Base-by-base conservation (phyloP, 768 basidiomycete genomes). In the Kwoniella pini region DNA sequence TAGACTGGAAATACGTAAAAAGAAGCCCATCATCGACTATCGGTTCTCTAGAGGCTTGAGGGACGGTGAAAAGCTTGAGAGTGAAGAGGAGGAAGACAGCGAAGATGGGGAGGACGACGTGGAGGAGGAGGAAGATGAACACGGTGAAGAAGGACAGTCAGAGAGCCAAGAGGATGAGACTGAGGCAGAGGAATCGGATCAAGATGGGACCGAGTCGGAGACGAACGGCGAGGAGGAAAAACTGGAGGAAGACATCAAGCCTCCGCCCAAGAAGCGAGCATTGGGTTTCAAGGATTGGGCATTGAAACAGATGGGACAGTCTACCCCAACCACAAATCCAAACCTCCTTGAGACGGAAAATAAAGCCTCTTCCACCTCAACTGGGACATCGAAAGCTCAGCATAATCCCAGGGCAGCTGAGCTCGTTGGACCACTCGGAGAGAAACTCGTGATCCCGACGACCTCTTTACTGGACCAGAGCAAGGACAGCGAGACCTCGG, bases 201-300 rank as follows among this genome's bases (percentile, higher is more conserved):
- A n/a, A 49, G 63, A 62, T 2, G 77, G 68, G 44, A n/a, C 60
- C 55, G 21, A 39, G 60, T 15, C 67, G 54, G 30, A 64, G 13
- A 66, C 53, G 4, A 62, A 64, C 10, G 58, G 70, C 0, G 53
- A 64, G 22, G 64, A 63, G 2, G 65, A 69, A 1, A 60, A 60
- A 4, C 74, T 73, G 19, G 64, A 75, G 4, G 68, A 74, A 24
- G 24, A 63, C 13, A 33, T 55, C 7, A n/a, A 39, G 24, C 60
- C 55, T 12, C 62, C 67, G 22, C 70, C 65, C 52, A 76, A 66
- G 50, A 68, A 75, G 48, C 63, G 71, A 1, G 69, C 80, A 3
- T 49, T 66, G 12, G 84, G 85, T 6, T 97, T 96, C 84, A 96
- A 96, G 75, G 82, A 86, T 39, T 96, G 94, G 94, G 94, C 93